Base-by-base conservation (phyloP, 1,284 basidiomycete species). In the Leccinum pseudoinsigne region DNA sequence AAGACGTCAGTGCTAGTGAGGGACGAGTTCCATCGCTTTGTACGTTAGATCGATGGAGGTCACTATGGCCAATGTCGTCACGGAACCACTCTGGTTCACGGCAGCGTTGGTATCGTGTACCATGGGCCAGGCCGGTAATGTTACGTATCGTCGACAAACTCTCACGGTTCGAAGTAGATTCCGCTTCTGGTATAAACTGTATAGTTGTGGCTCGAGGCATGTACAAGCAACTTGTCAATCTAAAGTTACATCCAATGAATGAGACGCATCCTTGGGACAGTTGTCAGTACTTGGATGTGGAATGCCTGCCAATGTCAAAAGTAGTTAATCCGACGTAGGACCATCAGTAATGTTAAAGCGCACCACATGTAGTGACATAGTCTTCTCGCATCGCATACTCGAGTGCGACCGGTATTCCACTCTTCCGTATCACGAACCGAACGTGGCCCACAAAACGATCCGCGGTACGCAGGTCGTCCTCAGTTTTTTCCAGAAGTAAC, bases 101-200 rank as follows among this genome's bases (percentile, higher is more conserved):
- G 55, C 40, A 60, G 28, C 36, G 23, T 36, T 61, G 61, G 51
- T 11, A 28, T n/a, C 54, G 47, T 50, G 28, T 34, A 34, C 36
- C 36, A 38, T 38, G 36, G 36, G 34, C 36, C 36, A 38, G 36
- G 36, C 36, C 36, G 36, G 5, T 38, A 14, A 40, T 40, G 38
- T 40, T 40, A 40, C 38, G 38, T 38, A 14, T 38, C 38, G 38
- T 40, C 11, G 14, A 40, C 14, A 40, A 40, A 40, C 38, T 40
- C 38, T 40, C 38, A 40, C 40, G 40, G 40, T 42, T 42, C 40
- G 40, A 42, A 42, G 40, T 42, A 42, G 40, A 42, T 42, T 42
- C 7, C 40, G 40, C 16, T 42, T 42, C 40, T 42, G 40, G 40
- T 42, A 42, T 42, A 42, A 42, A 42, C 40, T 42, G 40, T 42